Base-by-base conservation (phyloP, 2,329 filamentous ascomycete species). In the Aspergillus neoniger region DNA sequence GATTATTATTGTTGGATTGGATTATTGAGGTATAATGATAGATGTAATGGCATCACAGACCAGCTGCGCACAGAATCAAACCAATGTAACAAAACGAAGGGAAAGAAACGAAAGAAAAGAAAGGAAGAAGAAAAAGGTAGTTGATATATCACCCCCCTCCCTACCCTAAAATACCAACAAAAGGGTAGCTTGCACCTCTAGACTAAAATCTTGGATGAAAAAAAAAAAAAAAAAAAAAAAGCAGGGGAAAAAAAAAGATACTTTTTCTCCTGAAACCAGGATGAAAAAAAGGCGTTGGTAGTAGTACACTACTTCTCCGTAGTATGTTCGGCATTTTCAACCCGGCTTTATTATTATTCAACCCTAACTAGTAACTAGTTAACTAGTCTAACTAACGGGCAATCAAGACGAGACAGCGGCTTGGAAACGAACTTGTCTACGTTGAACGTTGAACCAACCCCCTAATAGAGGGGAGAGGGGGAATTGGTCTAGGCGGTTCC, bases 221-320 rank as follows among this genome's bases (percentile, higher is more conserved):
- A 30, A 30, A 10, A 30, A 30, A 12, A 12, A 30, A n/a, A 30
- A 30, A 4, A 55, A 55, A 30, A 30, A 12, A 12, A 30, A 5
- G 28, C 25, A 28, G 25, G 25, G 25, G 2, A 25, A 25, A 28
- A 15, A 21, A 28, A 15, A 15, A 44, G 19, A 23, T 44, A 21
- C 19, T 44, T 44, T 36, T 36, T 23, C 41, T 44, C 53, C 43
- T 55, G 41, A 55, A 55, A 55, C 53, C 19, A 36, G 32, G 32
- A 36, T 36, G 32, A 3, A 55, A 55, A 30, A 30, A 30, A 30
- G 10, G 28, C 7, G 25, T 28, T 28, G 25, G 25, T 28, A 28
- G 23, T 23, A 23, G 23, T 23, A 23, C 23, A 23, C 23, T 23
- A 23, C 23, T 23, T 23, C 23, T 23, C 23, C 23, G 28, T 28